These are phyloP conservation scores for Trametes cinnabarina DNA, from an alignment of 768 basidiomycete genomes.

Conservation along the genomic window DNA sequence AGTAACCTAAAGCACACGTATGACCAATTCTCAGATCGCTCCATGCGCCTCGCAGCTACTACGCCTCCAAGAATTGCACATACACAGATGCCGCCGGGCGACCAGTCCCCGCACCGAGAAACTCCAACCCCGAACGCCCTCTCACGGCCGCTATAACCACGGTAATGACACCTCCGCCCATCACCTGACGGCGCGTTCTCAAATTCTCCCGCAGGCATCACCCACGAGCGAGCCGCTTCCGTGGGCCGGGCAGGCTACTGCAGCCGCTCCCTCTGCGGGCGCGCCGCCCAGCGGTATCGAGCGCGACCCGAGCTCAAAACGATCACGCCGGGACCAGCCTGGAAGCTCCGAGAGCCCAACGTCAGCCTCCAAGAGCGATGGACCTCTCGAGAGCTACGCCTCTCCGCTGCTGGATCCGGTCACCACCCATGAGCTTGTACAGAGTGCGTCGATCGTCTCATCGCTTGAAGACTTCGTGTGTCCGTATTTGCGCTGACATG, in stretches of 20 bases:
- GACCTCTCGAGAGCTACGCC: constrained; percentile 36
- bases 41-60: constrained; percentile 50
- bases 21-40: constrained; percentile 3
- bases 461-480: neutral
- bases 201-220: constrained; percentile 1
- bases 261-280: constrained; percentile 3
- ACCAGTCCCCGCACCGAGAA: constrained; percentile 66
- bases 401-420: constrained; percentile 51
- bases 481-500: constrained; percentile 10
- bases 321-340: constrained; percentile 8
- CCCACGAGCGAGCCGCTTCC: constrained; percentile 11
- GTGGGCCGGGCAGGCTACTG: constrained; percentile 16
- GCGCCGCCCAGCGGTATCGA: constrained; percentile 7
- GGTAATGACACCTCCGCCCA: constrained; percentile 1
- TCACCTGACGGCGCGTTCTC: neutral
- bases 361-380: constrained; percentile 5
- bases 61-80: constrained; percentile 76
- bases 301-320: constrained; percentile 16
- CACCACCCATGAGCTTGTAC: constrained; percentile 71
- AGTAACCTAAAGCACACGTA: constrained; percentile 6
- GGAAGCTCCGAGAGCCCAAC: constrained; percentile 6
- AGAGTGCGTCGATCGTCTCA: constrained; percentile 46
- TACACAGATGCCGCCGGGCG: constrained; percentile 80
- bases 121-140: constrained; percentile 9
- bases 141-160: constrained; percentile 7